These are phyloP conservation scores for Rutstroemia sp. DNA, from an alignment of 2,329 filamentous ascomycete genomes.

Conservation along the genomic window DNA sequence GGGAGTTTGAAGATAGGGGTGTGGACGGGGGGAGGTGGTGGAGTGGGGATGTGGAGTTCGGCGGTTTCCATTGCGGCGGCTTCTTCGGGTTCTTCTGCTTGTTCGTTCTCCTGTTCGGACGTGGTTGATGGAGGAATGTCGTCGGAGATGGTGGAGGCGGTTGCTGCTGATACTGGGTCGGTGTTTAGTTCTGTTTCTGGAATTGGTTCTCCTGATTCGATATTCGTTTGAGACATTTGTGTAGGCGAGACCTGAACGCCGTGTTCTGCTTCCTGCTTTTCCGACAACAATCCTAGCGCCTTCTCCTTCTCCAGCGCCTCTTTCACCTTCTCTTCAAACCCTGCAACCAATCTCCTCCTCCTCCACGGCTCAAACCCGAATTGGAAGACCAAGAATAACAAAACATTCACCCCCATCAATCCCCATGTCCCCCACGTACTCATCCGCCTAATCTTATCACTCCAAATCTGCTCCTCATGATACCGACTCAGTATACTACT, in stretches of 20 bases:
- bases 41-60: conserved; percentile 17
- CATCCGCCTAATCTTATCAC: conserved; percentile 90
- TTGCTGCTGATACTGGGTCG: not conserved
- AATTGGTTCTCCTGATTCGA: not conserved
- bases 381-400: conserved; percentile 80
- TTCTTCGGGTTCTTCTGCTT: conserved; percentile 7
- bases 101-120: not conserved
- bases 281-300: not conserved
- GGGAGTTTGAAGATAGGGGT: not conserved
- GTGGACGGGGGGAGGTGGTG: not conserved
- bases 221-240: not conserved
- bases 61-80: conserved; percentile 15
- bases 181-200: not conserved
- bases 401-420: conserved; percentile 91
- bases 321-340: conserved; percentile 71
- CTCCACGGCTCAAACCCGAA: conserved; percentile 92
- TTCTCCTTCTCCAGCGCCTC: conserved; percentile 45
- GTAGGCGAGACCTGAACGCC: conserved; percentile 9
- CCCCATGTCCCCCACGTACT: conserved; percentile 99
- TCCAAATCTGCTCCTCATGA: conserved; percentile 99
- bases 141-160: not conserved
- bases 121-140: not conserved
- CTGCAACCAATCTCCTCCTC: conserved; percentile 69
- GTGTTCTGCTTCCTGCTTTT: conserved; percentile 9
- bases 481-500: conserved; percentile 83